Percentiles rank a stretch among this genome's conserved stretches.
Evolutionary conservation across 2,329 filamentous ascomycete genomes (phyloP).

Genomic region (Fusarium setosum): DNA sequence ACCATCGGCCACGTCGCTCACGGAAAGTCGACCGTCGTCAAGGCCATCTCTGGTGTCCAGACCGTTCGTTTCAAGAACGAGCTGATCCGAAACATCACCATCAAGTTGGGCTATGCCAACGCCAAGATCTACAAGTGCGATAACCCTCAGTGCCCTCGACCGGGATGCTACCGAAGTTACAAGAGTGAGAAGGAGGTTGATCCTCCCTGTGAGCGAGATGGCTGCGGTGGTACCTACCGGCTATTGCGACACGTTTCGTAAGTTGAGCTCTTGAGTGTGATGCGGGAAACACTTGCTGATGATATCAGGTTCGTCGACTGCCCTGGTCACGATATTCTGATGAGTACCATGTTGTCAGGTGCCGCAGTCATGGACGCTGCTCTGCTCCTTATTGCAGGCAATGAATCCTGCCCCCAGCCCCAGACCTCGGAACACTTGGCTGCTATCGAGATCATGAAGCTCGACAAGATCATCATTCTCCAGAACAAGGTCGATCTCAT

Average conservation of each 20-base stretch:
- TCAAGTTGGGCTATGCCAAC: slow-evolving; percentile 99
- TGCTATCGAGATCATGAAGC: slow-evolving; percentile 99
- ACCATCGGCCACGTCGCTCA: slow-evolving; percentile 99
- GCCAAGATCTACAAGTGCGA: slow-evolving; percentile 99
- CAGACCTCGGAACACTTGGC: slow-evolving; percentile 99
- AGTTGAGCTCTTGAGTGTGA: slow-evolving; percentile 54
- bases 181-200: slow-evolving; percentile 99
- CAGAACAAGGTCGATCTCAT: slow-evolving; percentile 99
- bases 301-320: slow-evolving; percentile 88
- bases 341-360: slow-evolving; percentile 99
- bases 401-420: slow-evolving; percentile 97
- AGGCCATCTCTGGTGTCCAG: slow-evolving; percentile 98
- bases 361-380: slow-evolving; percentile 99
- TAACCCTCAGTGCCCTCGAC: slow-evolving; percentile 88
- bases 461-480: slow-evolving; percentile 98
- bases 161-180: slow-evolving; percentile 95
- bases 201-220: slow-evolving; percentile 93
- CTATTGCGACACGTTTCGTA: slow-evolving; percentile 92
- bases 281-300: slow-evolving; percentile 28
- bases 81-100: slow-evolving; percentile 98
- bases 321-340: slow-evolving; percentile 99
- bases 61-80: slow-evolving; percentile 99
- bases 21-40: slow-evolving; percentile 98
- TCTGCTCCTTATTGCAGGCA: slow-evolving; percentile 94
- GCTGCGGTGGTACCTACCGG: slow-evolving; percentile 88